These are phyloP conservation scores for Kwoniella botswanensis DNA, from an alignment of 768 basidiomycete genomes.

Conservation along the genomic window DNA sequence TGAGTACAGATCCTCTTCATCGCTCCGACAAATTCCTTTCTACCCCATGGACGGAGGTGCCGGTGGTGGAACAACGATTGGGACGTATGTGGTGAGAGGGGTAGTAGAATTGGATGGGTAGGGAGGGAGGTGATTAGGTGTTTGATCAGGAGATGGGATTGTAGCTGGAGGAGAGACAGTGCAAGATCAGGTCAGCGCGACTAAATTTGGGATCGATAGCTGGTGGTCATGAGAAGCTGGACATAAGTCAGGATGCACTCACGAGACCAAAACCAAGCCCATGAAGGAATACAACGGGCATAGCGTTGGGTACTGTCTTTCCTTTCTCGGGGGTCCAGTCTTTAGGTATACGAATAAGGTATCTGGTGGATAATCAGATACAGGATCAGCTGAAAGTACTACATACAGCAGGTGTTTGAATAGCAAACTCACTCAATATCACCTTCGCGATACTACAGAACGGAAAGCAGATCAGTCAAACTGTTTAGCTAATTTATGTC, in stretches of 20 bases:
- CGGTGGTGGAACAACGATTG: conserved; percentile 79
- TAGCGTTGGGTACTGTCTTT: conserved; percentile 59
- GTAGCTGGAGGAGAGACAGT: conserved; percentile 54
- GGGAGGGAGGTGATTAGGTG: conserved; percentile 60
- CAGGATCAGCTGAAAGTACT: conserved; percentile 3
- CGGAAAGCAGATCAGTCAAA: background rate
- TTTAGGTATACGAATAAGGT: conserved; percentile 73
- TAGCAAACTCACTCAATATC: conserved; percentile 69
- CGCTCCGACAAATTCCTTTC: conserved; percentile 66
- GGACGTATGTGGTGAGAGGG: conserved; percentile 82
- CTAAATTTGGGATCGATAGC: background rate
- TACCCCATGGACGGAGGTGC: conserved; percentile 73
- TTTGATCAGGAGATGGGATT: conserved; percentile 65
- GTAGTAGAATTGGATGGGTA: conserved; percentile 75
- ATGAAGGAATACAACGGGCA: conserved; percentile 81
- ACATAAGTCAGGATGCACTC: background rate
- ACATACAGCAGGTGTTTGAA: no score
- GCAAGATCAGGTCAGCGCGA: background rate
- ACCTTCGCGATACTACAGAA: conserved; percentile 61
- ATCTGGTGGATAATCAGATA: conserved; percentile 61
- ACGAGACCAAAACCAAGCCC: conserved; percentile 81
- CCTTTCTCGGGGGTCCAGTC: conserved; percentile 68
- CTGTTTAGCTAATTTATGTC: background rate
- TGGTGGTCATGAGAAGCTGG: no score
- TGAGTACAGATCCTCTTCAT: conserved; percentile 67